Base-by-base conservation (phyloP, 768 basidiomycete species). In the Lactarius trivialis region DNA sequence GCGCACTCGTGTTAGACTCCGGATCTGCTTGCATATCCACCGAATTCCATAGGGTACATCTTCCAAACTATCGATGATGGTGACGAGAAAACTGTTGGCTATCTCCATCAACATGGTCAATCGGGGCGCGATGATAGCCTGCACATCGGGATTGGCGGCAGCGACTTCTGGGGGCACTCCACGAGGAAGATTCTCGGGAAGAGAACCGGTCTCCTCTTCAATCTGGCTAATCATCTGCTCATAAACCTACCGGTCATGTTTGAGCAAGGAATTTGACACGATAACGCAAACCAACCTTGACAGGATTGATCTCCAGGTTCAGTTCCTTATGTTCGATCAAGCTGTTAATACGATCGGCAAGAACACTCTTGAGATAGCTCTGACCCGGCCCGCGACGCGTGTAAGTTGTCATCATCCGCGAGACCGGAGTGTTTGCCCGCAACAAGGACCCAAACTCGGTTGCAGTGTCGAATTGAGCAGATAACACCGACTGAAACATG, bases 341-440 rank as follows among this genome's bases (percentile, higher is more conserved):
- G 69, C 92, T 93, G 76, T 99, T 98, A 76, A 99, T 98, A 67
- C 96, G 86, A 72, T 99, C 97, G 28, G 97, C 95, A 52, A 99
- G 81, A 32, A 98, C 95, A 65, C 89, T 88, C 80, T 99, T 99
- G 67, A 99, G 85, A 74, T 98, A 99, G 69, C 93, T 94, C 75
- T 98, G 97, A 60, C 97, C 97, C 1, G 97, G 97, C 61, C 97
- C 97, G 59, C 97, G 89, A 63, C 97, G 91, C 57, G 97, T 98
- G 76, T 99, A 99, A 21, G 97, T 98, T 50, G 97, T 99, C 97
- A 99, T 99, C 97, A 99, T 99, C 41, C 97, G 88, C 54, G 94
- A 98, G 26, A 99, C 97, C 52, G 97, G 97, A 55, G 97, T 99
- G 75, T 99, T 99, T 63, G 97, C 97, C 58, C 97, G 91, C 32